Conservation (phyloP, 2,329 filamentous ascomycete species). For the Nothopassalora personata region DNA sequence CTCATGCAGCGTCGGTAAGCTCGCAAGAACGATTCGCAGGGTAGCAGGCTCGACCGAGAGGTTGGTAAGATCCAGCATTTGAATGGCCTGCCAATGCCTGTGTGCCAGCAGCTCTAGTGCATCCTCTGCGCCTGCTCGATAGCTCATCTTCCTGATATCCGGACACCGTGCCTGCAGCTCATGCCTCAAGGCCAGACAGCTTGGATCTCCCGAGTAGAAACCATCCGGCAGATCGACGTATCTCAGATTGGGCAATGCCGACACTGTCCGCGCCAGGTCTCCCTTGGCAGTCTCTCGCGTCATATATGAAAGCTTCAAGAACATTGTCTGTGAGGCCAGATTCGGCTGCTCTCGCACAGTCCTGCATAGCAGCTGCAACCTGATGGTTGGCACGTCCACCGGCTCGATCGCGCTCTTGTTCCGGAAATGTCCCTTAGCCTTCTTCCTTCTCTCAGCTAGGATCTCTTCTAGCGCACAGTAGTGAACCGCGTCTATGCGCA, state of each 20-base stretch:
- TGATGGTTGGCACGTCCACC: conserved; percentile 70
- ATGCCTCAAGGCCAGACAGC: conserved; percentile 69
- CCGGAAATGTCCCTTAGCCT: conserved; percentile 39
- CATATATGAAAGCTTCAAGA: conserved; percentile 91
- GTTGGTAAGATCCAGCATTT: conserved; percentile 65
- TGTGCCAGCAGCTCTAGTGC: conserved; percentile 66
- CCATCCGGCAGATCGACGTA: conserved; percentile 90
- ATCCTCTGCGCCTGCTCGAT: conserved; percentile 69
- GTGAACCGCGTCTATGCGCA: conserved; percentile 89
- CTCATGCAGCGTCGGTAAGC: conserved; percentile 62
- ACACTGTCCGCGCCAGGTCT: conserved; percentile 78
- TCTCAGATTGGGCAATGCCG: conserved; percentile 74
- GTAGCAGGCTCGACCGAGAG: conserved; percentile 65
- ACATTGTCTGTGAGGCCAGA: conserved; percentile 65
- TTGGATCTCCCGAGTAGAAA: conserved; percentile 73
- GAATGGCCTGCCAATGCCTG: conserved; percentile 64
- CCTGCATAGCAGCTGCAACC: conserved; percentile 72
- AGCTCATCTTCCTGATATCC: conserved; percentile 84
- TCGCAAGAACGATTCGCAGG: conserved; percentile 65
- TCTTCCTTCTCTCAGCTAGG: conserved; percentile 73
- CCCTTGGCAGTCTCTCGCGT: conserved; percentile 79
- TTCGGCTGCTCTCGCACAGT: conserved; percentile 72
- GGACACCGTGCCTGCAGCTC: conserved; percentile 80
- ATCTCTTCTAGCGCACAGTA: conserved; percentile 85
- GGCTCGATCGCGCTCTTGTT: conserved; percentile 67